A percentile compares a stretch with the other conserved stretches of the same genome.
These are phyloP conservation scores for Neoboletus magnificus DNA, from an alignment of 768 basidiomycete species.

Conservation along the genomic window DNA sequence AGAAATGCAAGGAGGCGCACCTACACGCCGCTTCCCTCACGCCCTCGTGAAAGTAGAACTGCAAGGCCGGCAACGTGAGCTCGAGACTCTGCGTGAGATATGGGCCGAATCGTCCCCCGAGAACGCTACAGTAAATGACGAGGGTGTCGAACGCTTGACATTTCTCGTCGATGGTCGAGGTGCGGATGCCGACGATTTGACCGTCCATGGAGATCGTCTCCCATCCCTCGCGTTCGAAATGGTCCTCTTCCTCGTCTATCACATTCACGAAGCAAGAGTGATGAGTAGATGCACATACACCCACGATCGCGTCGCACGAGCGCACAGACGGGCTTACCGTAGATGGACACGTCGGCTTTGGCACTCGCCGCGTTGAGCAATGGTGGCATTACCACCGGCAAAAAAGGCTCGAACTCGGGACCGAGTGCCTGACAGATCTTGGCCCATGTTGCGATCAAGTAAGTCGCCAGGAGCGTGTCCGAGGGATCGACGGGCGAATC, in stretches of 20 bases:
- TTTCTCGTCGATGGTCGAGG: conserved; percentile 81
- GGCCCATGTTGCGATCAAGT: conserved; percentile 85
- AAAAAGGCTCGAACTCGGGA: conserved; percentile 81
- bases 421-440: conserved; percentile 86
- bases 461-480: conserved; percentile 70
- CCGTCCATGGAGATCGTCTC: conserved; percentile 78
- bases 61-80: conserved; percentile 64
- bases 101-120: conserved; percentile 64
- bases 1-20: conserved; percentile 39
- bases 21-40: conserved; percentile 75
- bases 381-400: conserved; percentile 80
- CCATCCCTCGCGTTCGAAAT: conserved; percentile 68
- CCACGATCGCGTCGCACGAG: not conserved
- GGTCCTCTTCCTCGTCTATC: conserved; percentile 54
- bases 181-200: conserved; percentile 71
- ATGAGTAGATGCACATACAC: not conserved
- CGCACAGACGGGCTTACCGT: conserved; percentile 42
- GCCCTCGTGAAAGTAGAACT: conserved; percentile 83
- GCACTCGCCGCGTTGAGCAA: conserved; percentile 70
- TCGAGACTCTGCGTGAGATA: conserved; percentile 71
- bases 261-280: not conserved
- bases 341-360: conserved; percentile 77
- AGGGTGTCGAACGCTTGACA: conserved; percentile 88
- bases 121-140: conserved; percentile 71
- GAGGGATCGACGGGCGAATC: conserved; percentile 66